phyloP scores from a whole-genome alignment of 805 yeast genomes.

The Candida pseudoglaebosa region DNA sequence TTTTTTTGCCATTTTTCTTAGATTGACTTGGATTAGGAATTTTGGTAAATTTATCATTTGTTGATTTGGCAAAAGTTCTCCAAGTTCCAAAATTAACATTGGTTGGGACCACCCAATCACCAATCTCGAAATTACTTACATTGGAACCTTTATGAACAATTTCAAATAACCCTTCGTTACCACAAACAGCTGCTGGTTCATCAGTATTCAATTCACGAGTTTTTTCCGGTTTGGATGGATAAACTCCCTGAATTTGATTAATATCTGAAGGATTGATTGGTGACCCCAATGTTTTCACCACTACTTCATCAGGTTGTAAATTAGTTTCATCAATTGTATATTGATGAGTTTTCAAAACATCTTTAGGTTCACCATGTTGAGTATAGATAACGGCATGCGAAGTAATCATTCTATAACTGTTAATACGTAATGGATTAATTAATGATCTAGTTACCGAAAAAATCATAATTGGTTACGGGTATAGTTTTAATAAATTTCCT shows the following conservation, averaged over 20 bases:
- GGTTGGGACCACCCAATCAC: conserved; percentile 87
- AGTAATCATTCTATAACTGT: conserved; percentile 31
- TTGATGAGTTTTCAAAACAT: conserved; percentile 49
- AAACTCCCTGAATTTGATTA: conserved; percentile 45
- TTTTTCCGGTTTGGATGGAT: conserved; percentile 46
- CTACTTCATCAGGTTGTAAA: conserved; percentile 30
- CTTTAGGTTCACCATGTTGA: conserved; percentile 63
- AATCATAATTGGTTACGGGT: conserved; percentile 1
- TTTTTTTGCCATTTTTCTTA: conserved; percentile 27
- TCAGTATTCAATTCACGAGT: conserved; percentile 51
- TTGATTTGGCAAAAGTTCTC: conserved; percentile 62
- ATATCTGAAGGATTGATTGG: conserved; percentile 45
- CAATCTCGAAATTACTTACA: conserved; percentile 47
- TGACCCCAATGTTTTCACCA: conserved; percentile 36
- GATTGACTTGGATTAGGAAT: conserved; percentile 53
- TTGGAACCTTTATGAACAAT: conserved; percentile 62
- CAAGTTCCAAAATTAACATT: conserved; percentile 87
- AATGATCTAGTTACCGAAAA: neutral
- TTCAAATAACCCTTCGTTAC: conserved; percentile 94
- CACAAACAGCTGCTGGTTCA: conserved; percentile 75
- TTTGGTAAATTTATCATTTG: conserved; percentile 49
- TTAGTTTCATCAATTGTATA: conserved; percentile 47
- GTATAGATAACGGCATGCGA: conserved; percentile 68
- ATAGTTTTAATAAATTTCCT: too few relatives aligned
- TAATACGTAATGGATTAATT: neutral